A percentile compares a stretch with the other conserved stretches of the same genome.
Evolutionary conservation across 495 filamentous ascomycete species (phyloP).

Genomic region (Lasiosphaeria hispida): DNA sequence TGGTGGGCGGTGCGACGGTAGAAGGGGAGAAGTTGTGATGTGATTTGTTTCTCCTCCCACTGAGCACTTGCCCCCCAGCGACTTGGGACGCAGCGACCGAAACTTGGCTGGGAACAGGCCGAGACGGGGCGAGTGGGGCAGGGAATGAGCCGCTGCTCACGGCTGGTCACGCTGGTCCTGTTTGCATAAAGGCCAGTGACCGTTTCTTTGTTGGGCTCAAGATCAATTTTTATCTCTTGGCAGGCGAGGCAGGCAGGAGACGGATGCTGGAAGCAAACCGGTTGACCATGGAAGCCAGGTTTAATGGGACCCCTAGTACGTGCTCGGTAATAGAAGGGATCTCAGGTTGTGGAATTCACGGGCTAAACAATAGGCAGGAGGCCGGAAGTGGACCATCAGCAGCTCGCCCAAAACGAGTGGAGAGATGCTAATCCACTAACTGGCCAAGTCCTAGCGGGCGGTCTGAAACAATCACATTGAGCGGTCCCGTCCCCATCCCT

Average conservation of each 20-base stretch:
- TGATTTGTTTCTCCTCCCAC: too few species aligned
- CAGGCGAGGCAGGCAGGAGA: not conserved
- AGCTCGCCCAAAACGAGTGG: not conserved
- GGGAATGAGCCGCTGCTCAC: slow-evolving; percentile 13
- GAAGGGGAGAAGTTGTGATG: too few species aligned
- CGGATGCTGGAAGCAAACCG: not conserved
- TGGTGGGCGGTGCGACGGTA: not conserved
- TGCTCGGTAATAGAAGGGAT: too few species aligned
- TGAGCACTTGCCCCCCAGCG: too few species aligned
- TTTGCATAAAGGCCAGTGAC: slow-evolving; percentile 9
- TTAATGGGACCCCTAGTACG: too few species aligned
- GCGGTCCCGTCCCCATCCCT: not conserved
- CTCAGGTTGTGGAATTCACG: too few species aligned
- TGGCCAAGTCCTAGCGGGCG: not conserved
- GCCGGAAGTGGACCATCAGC: too few species aligned
- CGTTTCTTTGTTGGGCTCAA: slow-evolving; percentile 1
- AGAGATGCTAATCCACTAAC: not conserved
- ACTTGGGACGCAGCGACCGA: slow-evolving; percentile 2
- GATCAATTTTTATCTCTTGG: not conserved
- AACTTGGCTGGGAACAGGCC: slow-evolving; percentile 16
- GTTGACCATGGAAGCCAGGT: not conserved
- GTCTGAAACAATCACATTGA: slow-evolving; percentile 8
- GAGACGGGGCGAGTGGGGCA: slow-evolving; percentile 9
- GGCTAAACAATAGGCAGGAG: too few species aligned
- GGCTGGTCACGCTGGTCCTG: not conserved